Evolutionary conservation across 2,329 filamentous ascomycete genomes (phyloP), one percentile per base, ranked within the genome.

Genomic region (Aureobasidium sp.): DNA sequence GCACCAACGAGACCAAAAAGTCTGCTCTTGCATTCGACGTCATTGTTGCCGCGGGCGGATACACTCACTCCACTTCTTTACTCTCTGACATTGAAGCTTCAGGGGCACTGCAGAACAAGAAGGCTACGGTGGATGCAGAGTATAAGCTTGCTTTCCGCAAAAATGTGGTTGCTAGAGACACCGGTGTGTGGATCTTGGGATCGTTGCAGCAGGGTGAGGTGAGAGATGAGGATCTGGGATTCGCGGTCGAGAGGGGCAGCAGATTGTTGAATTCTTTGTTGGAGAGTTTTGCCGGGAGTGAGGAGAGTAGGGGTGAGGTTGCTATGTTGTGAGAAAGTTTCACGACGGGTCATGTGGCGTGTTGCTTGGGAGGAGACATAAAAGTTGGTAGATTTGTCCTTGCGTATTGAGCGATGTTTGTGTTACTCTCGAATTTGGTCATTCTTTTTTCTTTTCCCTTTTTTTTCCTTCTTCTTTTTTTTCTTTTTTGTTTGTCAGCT

Each of bases 171-270:
- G 34, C 34, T 1, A 49, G 30, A 16, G 45, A 49, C 30, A 6
- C 24, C 22, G 59, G 59, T 7, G 40, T 63, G 38, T 63, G 61
- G 61, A 34, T 61, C 11, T 45, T 62, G 25, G 61, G 61, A 1
- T 57, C 56, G 4, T 41, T 62, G 42, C 59, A 59, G 10, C 55
- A 61, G 25, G 21, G 41, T 2, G 54, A 55, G 16, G 45, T 56
- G n/a, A 56, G 61, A 4, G 53, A 50, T 25, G 61, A 62, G 30
- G 55, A 57, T 22, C 59, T 62, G 39, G 50, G 41, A 16, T 53
- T 57, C 44, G 54, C 58, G 48, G 59, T 59, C 8, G 60, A 61
- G 39, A 56, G 59, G n/a, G 59, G 57, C 14, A 34, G 44, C 3
- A 51, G 59, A 5, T 54, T 56, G 8, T 37, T 56, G 44, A 40